These are phyloP conservation scores for Cucurbita ficifolia DNA, from an alignment of 306 rosid genomes.

Conservation along the genomic window DNA sequence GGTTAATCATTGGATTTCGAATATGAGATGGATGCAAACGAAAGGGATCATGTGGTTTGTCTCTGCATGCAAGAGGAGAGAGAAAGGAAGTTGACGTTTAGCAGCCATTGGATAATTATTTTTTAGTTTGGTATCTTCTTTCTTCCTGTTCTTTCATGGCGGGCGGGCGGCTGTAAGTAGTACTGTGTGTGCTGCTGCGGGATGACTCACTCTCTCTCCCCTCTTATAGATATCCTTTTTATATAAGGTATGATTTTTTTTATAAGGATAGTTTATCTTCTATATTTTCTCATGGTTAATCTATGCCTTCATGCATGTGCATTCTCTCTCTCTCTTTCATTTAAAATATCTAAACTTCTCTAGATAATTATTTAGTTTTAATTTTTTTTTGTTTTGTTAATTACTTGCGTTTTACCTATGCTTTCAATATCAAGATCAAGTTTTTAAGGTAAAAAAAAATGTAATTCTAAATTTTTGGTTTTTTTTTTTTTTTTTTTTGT, in stretches of 20 bases:
- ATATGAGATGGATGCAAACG: neutral
- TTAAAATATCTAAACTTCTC: too few relatives aligned
- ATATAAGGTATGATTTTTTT: neutral
- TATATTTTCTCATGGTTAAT: neutral
- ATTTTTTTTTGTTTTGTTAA: too few relatives aligned
- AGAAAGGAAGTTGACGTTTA: neutral
- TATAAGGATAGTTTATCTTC: neutral
- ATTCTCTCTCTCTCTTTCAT: neutral
- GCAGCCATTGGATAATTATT: neutral
- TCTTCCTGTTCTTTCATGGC: neutral
- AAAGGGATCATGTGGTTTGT: neutral
- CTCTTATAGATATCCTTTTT: neutral
- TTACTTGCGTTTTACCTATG: too few relatives aligned
- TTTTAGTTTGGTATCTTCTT: neutral
- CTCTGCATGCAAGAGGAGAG: neutral
- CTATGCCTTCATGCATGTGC: neutral
- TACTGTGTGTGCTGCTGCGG: neutral
- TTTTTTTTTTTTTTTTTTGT: too few relatives aligned
- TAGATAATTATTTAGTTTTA: too few relatives aligned
- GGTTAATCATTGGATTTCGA: constrained; percentile 25
- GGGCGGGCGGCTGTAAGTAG: neutral
- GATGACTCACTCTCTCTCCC: neutral
- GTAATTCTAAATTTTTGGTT: too few relatives aligned
- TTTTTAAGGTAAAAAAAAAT: too few relatives aligned
- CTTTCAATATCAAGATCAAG: too few relatives aligned